These are phyloP conservation scores for Talaromyces nanjingensis DNA, from an alignment of 495 filamentous ascomycete genomes.

Conservation along the genomic window DNA sequence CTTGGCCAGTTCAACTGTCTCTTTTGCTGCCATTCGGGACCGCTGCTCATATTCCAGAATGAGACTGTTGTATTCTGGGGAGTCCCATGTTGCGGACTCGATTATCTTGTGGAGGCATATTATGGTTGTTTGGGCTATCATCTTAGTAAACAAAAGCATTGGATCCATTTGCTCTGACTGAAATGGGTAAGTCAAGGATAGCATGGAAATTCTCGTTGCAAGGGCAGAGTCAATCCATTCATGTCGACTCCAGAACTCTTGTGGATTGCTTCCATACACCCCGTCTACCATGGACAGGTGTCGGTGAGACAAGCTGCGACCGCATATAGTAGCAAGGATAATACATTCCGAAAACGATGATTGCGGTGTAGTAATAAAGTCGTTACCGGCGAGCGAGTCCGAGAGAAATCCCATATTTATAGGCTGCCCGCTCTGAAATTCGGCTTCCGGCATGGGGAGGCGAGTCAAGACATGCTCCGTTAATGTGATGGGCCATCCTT, in stretches of 20 bases:
- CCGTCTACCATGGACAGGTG: slow-evolving; percentile 26
- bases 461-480: slow-evolving; percentile 32
- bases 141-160: slow-evolving; percentile 35
- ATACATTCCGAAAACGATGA: slow-evolving; percentile 43
- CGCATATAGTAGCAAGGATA: slow-evolving; percentile 40
- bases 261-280: slow-evolving; percentile 14
- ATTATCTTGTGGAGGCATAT: slow-evolving; percentile 31
- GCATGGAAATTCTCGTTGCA: slow-evolving; percentile 24
- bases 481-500: slow-evolving; percentile 33
- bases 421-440: slow-evolving; percentile 45
- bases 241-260: slow-evolving; percentile 41
- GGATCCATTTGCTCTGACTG: slow-evolving; percentile 33
- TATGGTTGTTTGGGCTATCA: slow-evolving; percentile 37
- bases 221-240: slow-evolving; percentile 42
- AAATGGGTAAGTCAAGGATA: slow-evolving; percentile 25
- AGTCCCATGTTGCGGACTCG: slow-evolving; percentile 7
- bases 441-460: slow-evolving; percentile 39
- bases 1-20: slow-evolving; percentile 33
- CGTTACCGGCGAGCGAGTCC: slow-evolving; percentile 27
- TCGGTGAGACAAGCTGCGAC: slow-evolving; percentile 36
- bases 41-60: slow-evolving; percentile 26
- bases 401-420: slow-evolving; percentile 34
- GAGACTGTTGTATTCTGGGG: background rate
- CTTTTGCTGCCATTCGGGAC: slow-evolving; percentile 26
- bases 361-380: slow-evolving; percentile 17